These are phyloP conservation scores for Aspergillus aculeatus DNA, from an alignment of 2,329 filamentous ascomycete genomes.

Conservation along the genomic window DNA sequence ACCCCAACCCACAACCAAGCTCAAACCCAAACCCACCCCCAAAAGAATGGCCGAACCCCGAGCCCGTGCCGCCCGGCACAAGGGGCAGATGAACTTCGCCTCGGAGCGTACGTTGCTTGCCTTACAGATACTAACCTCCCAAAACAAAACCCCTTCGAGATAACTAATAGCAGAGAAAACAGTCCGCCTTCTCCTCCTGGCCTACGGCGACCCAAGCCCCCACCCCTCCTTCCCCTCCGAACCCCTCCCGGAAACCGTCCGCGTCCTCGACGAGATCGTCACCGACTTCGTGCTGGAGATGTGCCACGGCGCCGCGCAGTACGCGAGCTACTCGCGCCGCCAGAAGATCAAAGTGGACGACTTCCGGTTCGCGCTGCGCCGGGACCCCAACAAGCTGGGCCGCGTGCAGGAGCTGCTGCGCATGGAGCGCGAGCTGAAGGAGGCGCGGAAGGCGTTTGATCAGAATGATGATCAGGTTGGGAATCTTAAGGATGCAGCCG, in stretches of 20 bases:
- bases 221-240: slow-evolving; percentile 67
- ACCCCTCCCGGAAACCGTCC: slow-evolving; percentile 79
- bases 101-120: slow-evolving; percentile 60
- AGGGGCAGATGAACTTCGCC: slow-evolving; percentile 76
- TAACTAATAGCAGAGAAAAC: background rate
- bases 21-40: slow-evolving; percentile 13
- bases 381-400: slow-evolving; percentile 81
- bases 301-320: slow-evolving; percentile 82
- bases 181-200: slow-evolving; percentile 46
- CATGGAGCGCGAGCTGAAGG: slow-evolving; percentile 83
- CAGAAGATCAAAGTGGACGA: slow-evolving; percentile 99
- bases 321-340: slow-evolving; percentile 80
- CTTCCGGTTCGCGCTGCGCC: slow-evolving; percentile 89
- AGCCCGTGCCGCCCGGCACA: slow-evolving; percentile 74
- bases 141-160: background rate
- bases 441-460: slow-evolving; percentile 65
- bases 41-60: slow-evolving; percentile 66
- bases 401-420: slow-evolving; percentile 86
- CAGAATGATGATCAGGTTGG: slow-evolving; percentile 46
- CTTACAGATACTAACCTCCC: background rate
- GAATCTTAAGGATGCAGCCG: slow-evolving; percentile 34
- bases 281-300: slow-evolving; percentile 96
- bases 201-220: slow-evolving; percentile 46
- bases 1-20: background rate
- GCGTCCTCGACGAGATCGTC: slow-evolving; percentile 88